Percentiles rank a stretch among this genome's conserved stretches.
Conservation (phyloP, 257 asterid species). For the Salvia rosmarinus region DNA sequence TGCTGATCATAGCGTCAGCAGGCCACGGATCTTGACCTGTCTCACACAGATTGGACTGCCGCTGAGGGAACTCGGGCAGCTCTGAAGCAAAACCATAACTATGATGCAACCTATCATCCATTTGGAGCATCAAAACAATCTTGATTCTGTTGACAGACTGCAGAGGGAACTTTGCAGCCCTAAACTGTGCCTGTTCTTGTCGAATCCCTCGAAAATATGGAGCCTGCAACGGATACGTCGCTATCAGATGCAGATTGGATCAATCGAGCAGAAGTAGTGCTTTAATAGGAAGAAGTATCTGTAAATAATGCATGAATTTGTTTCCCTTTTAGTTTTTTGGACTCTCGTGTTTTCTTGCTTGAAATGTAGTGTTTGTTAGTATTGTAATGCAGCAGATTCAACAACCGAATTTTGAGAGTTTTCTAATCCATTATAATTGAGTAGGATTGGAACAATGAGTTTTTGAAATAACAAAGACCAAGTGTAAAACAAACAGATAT, state of each 20-base stretch:
- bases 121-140: conserved; percentile 36
- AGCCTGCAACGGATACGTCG: conserved; percentile 22
- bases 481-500: conserved; percentile 1
- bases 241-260: neutral
- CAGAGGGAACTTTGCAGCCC: conserved; percentile 4
- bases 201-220: neutral
- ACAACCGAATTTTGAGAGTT: neutral
- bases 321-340: no score
- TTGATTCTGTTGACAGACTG: neutral
- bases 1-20: conserved; percentile 43
- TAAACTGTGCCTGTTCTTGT: conserved; percentile 18
- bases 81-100: conserved; percentile 36
- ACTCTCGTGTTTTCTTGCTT: neutral
- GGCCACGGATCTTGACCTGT: conserved; percentile 26
- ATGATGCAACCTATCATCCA: conserved; percentile 50
- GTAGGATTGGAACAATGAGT: conserved; percentile 45
- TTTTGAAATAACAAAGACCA: conserved; percentile 55
- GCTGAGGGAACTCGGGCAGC: conserved; percentile 36
- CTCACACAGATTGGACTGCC: conserved; percentile 21
- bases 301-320: no score
- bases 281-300: no score
- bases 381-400: neutral
- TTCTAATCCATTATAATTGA: conserved; percentile 21
- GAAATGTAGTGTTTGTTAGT: conserved; percentile 18
- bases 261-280: conserved; percentile 16